These are phyloP conservation scores for Cystobasidium ongulense DNA, from an alignment of 768 basidiomycete species.

Conservation along the genomic window DNA sequence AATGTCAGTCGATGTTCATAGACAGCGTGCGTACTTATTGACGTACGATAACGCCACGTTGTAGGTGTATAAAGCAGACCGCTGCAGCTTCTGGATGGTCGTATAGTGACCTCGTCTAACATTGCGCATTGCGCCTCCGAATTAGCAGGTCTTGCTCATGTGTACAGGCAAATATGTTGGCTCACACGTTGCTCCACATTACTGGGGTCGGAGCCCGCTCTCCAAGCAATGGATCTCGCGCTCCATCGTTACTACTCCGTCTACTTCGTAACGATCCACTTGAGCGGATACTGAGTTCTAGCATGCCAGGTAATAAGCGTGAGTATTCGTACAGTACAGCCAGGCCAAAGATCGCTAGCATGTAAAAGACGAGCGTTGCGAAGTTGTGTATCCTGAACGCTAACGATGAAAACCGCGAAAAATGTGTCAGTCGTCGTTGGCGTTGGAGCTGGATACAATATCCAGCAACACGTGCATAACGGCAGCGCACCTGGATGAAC, in stretches of 20 bases:
- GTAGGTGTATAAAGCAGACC: conserved; percentile 8
- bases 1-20: neutral
- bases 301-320: neutral
- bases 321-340: conserved; percentile 65
- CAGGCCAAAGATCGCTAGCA: conserved; percentile 57
- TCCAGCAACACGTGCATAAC: conserved; percentile 52
- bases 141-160: neutral
- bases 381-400: conserved; percentile 62
- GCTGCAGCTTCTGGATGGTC: neutral
- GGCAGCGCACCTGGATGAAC: conserved; percentile 48
- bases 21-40: neutral
- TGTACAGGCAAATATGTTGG: neutral
- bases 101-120: neutral
- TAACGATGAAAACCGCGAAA: neutral
- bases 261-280: neutral
- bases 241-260: neutral
- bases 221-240: conserved; percentile 15
- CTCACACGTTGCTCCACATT: conserved; percentile 13
- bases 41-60: conserved; percentile 26
- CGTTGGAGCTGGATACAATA: conserved; percentile 46
- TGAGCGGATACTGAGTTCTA: neutral
- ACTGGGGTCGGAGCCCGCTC: neutral
- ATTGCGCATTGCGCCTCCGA: neutral
- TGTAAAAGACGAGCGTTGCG: conserved; percentile 58
- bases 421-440: neutral